A percentile compares a stretch with the other conserved stretches of the same genome.
These are phyloP conservation scores for Cyclospora cayetanensis DNA, from an alignment of 169 alveolate species.

Conservation along the genomic window DNA sequence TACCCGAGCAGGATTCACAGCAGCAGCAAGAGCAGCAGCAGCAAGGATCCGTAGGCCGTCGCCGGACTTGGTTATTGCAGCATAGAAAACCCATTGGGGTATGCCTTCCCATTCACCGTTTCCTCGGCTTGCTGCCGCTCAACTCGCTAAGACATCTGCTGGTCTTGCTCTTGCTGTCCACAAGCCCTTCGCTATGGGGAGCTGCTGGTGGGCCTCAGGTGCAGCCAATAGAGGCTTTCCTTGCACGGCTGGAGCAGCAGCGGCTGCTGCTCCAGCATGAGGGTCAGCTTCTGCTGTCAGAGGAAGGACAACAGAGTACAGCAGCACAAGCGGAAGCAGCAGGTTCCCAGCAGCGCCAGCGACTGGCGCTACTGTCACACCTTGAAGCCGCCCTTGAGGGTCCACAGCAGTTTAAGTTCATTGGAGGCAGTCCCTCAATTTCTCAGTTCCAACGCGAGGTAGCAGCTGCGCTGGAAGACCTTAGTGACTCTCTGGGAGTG, in stretches of 20 bases:
- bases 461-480: neutral
- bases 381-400: neutral
- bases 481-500: neutral
- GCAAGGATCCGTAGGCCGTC: neutral
- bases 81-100: neutral
- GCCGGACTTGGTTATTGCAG: neutral
- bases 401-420: neutral
- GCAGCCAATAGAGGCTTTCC: neutral
- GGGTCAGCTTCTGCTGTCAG: neutral
- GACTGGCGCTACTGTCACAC: neutral
- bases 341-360: neutral
- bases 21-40: constrained; percentile 17
- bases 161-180: neutral
- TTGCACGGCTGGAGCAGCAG: neutral
- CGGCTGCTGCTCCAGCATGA: neutral
- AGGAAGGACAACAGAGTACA: neutral
- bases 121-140: constrained; percentile 20
- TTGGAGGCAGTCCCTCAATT: neutral
- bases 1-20: neutral
- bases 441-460: constrained; percentile 46
- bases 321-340: neutral
- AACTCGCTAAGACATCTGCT: neutral
- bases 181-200: constrained; percentile 9
- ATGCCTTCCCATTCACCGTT: neutral
- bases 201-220: constrained; percentile 25